Evolutionary conservation across 768 basidiomycete species (phyloP).

Genomic region (Leccinum disarticulatum): DNA sequence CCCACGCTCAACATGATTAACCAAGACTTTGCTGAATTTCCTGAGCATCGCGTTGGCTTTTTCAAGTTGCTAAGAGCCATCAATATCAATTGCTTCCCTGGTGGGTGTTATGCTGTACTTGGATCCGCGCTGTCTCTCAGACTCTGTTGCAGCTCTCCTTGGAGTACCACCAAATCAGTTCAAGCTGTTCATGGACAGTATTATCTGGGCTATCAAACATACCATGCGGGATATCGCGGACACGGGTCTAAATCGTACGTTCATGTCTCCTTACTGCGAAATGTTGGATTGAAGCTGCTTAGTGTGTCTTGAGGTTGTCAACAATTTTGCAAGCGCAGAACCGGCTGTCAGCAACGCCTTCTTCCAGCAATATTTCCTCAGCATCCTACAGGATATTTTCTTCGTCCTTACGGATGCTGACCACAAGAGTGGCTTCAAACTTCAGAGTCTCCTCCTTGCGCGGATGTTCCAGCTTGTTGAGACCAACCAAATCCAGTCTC

Average conservation of each 20-base stretch:
- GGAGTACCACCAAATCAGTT: constrained; percentile 89
- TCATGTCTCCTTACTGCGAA: not conserved
- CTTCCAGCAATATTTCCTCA: constrained; percentile 95
- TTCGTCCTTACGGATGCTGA: constrained; percentile 97
- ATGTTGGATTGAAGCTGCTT: constrained; percentile 8
- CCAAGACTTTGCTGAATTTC: constrained; percentile 98
- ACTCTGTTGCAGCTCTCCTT: constrained; percentile 54
- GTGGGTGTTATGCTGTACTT: constrained; percentile 42
- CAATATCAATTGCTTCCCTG: constrained; percentile 93
- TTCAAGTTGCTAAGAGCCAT: constrained; percentile 93
- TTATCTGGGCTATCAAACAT: constrained; percentile 99
- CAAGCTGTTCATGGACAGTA: constrained; percentile 97
- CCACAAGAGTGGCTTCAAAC: constrained; percentile 98
- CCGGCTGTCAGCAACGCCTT: constrained; percentile 82
- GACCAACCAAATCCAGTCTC: constrained; percentile 72
- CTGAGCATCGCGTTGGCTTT: constrained; percentile 96
- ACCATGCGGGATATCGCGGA: constrained; percentile 99
- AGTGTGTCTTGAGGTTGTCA: constrained; percentile 93
- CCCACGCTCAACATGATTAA: constrained; percentile 98
- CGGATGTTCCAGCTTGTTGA: constrained; percentile 93
- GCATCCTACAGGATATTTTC: constrained; percentile 93
- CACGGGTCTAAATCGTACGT: constrained; percentile 72
- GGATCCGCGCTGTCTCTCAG: not conserved
- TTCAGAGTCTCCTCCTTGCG: constrained; percentile 89
- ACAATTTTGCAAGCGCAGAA: constrained; percentile 88